Conservation (phyloP, 768 basidiomycete species). For the Rhizopogon roseolus region DNA sequence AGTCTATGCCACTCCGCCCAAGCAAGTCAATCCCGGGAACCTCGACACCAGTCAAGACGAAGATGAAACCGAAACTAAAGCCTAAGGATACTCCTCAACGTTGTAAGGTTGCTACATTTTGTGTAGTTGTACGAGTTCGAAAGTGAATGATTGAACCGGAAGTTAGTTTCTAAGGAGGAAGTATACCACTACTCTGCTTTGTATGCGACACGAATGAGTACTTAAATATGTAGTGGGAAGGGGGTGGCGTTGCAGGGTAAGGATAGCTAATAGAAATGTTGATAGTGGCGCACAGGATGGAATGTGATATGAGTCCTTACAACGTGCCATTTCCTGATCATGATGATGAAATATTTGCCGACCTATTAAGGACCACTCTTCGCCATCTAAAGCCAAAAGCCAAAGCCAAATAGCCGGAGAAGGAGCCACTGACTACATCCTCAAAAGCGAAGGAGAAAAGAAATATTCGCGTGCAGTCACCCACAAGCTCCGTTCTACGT, state of each 20-base stretch:
- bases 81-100: slow-evolving; percentile 6
- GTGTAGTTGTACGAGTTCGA: too few species aligned
- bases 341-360: background rate
- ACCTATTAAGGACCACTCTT: background rate
- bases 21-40: background rate
- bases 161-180: too few species aligned
- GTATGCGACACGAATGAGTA: too few species aligned
- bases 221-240: too few species aligned
- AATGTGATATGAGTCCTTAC: too few species aligned
- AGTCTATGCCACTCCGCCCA: background rate
- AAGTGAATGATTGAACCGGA: too few species aligned
- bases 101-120: too few species aligned
- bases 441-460: slow-evolving; percentile 1
- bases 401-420: background rate
- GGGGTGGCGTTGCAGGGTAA: too few species aligned
- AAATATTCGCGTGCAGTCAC: slow-evolving; percentile 1
- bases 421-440: slow-evolving; percentile 1
- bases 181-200: too few species aligned
- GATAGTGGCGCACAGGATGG: too few species aligned
- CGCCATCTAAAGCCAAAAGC: background rate
- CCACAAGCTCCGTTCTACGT: slow-evolving; percentile 6
- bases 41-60: slow-evolving; percentile 20
- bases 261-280: too few species aligned
- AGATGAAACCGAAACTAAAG: slow-evolving; percentile 20
- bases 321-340: background rate